These are phyloP conservation scores for Fagopyrum tataricum DNA, from an alignment of 148 eudicot species.

Conservation along the genomic window DNA sequence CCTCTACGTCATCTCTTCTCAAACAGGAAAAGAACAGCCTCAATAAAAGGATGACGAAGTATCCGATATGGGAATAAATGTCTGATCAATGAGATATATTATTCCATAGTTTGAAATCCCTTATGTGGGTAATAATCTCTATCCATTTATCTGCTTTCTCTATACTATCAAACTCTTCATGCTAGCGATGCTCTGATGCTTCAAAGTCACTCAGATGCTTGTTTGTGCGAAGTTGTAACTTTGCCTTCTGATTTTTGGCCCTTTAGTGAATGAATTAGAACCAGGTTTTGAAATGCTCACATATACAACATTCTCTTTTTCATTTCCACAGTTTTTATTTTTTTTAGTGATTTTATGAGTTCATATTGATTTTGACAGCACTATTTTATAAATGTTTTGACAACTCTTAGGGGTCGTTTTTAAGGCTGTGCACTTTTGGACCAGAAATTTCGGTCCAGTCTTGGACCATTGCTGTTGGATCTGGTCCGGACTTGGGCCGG, in stretches of 20 bases:
- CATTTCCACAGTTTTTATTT: background rate
- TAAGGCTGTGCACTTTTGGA: too few relatives aligned
- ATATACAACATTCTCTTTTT: background rate
- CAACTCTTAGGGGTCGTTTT: too few relatives aligned
- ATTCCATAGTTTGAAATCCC: background rate
- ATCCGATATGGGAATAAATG: slow-evolving; percentile 69
- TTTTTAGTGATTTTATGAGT: too few relatives aligned
- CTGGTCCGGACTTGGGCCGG: too few relatives aligned
- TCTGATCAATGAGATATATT: slow-evolving; percentile 22
- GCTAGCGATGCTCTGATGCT: background rate
- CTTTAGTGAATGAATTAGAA: background rate
- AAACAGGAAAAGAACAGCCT: slow-evolving; percentile 41
- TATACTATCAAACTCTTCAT: background rate
- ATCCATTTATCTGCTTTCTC: background rate
- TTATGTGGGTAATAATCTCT: background rate
- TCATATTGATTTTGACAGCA: too few relatives aligned
- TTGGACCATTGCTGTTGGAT: too few relatives aligned
- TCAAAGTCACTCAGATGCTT: background rate
- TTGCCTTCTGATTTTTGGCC: background rate
- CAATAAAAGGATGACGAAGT: slow-evolving; percentile 55
- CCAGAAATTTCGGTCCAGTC: too few relatives aligned
- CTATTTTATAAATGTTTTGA: too few relatives aligned
- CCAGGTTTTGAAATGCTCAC: background rate
- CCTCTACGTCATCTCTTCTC: slow-evolving; percentile 66
- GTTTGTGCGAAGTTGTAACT: background rate